These are phyloP conservation scores for Rhododendron williamsianum DNA, from an alignment of 148 eudicot species.

Conservation along the genomic window DNA sequence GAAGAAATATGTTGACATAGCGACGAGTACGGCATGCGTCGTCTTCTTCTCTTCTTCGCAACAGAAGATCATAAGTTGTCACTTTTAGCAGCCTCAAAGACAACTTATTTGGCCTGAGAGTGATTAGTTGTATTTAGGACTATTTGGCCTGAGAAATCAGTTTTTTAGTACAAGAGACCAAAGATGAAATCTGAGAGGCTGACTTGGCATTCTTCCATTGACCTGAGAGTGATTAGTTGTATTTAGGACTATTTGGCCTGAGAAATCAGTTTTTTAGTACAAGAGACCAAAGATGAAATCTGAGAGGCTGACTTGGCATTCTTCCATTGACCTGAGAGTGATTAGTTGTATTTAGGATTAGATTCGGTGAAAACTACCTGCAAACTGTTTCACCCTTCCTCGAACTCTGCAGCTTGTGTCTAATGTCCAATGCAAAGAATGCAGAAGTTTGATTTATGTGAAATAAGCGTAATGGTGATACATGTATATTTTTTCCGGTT, in stretches of 20 bases:
- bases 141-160: too few relatives aligned
- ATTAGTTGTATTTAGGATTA: background rate
- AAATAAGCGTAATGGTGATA: too few relatives aligned
- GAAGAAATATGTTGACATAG: conserved; percentile 46
- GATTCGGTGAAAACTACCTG: background rate
- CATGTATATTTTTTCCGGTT: background rate
- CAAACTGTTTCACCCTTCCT: background rate
- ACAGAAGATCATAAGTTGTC: background rate
- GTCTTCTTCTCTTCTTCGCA: background rate
- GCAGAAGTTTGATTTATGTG: background rate
- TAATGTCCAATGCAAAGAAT: background rate
- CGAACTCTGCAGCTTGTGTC: background rate
- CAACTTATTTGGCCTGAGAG: background rate
- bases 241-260: too few relatives aligned
- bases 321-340: background rate
- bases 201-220: too few relatives aligned
- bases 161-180: too few relatives aligned
- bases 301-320: too few relatives aligned
- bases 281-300: background rate
- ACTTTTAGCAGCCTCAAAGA: background rate
- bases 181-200: too few relatives aligned
- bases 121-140: too few relatives aligned
- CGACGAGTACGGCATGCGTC: background rate
- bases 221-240: too few relatives aligned
- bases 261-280: background rate